Conservation (phyloP, 768 basidiomycete genomes). For the Atractiella rhizophila region DNA sequence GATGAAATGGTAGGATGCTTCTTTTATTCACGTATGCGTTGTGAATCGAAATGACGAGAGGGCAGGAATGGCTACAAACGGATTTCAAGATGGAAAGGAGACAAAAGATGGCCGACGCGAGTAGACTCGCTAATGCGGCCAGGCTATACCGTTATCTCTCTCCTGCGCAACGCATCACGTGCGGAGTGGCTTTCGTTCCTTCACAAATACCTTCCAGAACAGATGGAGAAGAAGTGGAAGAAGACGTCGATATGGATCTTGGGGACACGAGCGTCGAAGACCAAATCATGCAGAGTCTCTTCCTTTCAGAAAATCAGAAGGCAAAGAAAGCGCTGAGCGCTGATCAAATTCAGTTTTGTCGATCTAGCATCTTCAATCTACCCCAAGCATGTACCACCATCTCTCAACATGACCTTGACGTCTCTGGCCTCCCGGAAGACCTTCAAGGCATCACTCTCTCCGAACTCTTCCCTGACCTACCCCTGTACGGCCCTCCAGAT, state of each 20-base stretch:
- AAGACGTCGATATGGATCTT: conserved; percentile 20
- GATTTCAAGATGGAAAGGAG: conserved; percentile 84
- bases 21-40: background rate
- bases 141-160: conserved; percentile 63
- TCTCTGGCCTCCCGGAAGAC: too few relatives aligned
- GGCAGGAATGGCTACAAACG: conserved; percentile 84
- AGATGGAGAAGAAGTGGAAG: conserved; percentile 26
- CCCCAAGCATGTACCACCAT: too few relatives aligned
- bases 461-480: conserved; percentile 65
- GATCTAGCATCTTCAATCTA: too few relatives aligned
- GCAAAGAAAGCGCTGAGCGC: conserved; percentile 3
- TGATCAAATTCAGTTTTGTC: too few relatives aligned
- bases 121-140: conserved; percentile 52
- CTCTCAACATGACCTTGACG: too few relatives aligned
- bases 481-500: conserved; percentile 22
- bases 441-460: too few relatives aligned
- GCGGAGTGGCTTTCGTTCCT: conserved; percentile 24
- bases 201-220: conserved; percentile 33
- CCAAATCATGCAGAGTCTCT: too few relatives aligned
- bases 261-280: background rate
- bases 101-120: conserved; percentile 73
- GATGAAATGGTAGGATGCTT: conserved; percentile 55
- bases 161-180: conserved; percentile 32
- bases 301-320: conserved; percentile 2
- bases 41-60: background rate